Evolutionary conservation across 2,329 filamentous ascomycete genomes (phyloP).

Genomic region (Trichoderma koningii): DNA sequence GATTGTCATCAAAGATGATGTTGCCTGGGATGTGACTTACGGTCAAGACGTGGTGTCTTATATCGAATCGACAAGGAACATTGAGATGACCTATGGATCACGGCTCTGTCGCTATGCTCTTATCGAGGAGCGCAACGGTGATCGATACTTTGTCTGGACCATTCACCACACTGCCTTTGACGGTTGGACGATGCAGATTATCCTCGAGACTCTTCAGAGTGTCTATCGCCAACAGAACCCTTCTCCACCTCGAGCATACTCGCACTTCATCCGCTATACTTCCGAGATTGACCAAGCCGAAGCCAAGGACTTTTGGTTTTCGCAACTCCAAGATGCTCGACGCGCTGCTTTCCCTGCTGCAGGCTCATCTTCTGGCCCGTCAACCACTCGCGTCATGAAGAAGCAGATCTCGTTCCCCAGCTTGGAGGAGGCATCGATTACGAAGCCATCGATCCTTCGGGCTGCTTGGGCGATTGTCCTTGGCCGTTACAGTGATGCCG

Average conservation of each 20-base stretch:
- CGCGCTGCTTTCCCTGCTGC: background rate
- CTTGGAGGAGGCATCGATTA: slow-evolving; percentile 21
- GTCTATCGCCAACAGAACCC: slow-evolving; percentile 21
- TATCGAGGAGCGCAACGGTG: background rate
- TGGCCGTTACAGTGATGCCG: slow-evolving; percentile 29
- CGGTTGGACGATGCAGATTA: slow-evolving; percentile 29
- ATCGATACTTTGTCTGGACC: slow-evolving; percentile 30
- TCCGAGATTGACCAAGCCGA: background rate
- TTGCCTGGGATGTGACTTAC: background rate
- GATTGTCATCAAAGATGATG: background rate
- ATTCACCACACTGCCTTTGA: slow-evolving; percentile 35
- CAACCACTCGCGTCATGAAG: slow-evolving; percentile 1
- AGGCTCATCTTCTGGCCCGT: background rate
- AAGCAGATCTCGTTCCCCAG: background rate
- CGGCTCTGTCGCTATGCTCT: slow-evolving; percentile 26
- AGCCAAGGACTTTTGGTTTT: slow-evolving; percentile 27
- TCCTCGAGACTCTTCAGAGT: background rate
- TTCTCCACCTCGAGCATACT: slow-evolving; percentile 14
- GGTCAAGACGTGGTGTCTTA: background rate
- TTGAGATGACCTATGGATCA: slow-evolving; percentile 22
- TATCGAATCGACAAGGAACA: background rate
- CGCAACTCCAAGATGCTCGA: slow-evolving; percentile 26
- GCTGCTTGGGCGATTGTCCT: slow-evolving; percentile 36
- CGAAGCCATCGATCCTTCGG: slow-evolving; percentile 31
- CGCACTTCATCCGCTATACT: slow-evolving; percentile 29